Evolutionary conservation across 1,284 basidiomycete species (phyloP).

Genomic region (Malassezia pachydermatis): DNA sequence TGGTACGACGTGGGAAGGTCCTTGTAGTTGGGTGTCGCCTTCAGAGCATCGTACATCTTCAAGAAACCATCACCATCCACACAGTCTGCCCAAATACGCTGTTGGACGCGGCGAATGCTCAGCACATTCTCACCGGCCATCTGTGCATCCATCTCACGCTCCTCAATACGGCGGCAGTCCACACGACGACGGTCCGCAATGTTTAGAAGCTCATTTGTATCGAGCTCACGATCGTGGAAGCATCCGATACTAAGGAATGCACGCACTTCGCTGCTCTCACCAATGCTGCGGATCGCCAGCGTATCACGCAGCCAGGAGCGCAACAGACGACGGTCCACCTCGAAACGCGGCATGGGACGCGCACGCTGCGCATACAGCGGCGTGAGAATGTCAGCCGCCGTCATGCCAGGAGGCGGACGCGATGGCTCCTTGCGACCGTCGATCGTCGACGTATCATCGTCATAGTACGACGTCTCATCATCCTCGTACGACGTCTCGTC

Average conservation of each 20-base stretch:
- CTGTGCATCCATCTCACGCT: conserved; percentile 34
- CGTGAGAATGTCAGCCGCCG: conserved; percentile 3
- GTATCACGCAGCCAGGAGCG: conserved; percentile 43
- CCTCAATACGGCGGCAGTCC: conserved; percentile 31
- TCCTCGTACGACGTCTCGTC: conserved; percentile 4
- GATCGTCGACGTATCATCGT: background rate
- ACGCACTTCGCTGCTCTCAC: conserved; percentile 33
- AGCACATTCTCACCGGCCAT: conserved; percentile 38
- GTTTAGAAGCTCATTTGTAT: conserved; percentile 25
- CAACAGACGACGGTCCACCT: conserved; percentile 36
- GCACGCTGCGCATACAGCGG: conserved; percentile 5
- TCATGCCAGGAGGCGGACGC: background rate
- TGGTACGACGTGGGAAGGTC: conserved; percentile 37
- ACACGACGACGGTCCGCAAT: conserved; percentile 30
- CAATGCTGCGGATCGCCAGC: conserved; percentile 36
- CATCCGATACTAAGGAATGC: conserved; percentile 35
- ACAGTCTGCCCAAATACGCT: conserved; percentile 40
- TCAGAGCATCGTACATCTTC: conserved; percentile 33
- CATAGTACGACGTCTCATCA: background rate
- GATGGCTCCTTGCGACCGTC: background rate
- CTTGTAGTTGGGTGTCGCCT: conserved; percentile 26
- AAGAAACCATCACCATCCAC: conserved; percentile 42
- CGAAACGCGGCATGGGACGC: conserved; percentile 25
- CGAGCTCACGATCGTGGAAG: conserved; percentile 31
- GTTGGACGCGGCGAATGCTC: conserved; percentile 33